Evolutionary conservation across 2,329 filamentous ascomycete genomes (phyloP).

Genomic region (Sporothrix humicola): DNA sequence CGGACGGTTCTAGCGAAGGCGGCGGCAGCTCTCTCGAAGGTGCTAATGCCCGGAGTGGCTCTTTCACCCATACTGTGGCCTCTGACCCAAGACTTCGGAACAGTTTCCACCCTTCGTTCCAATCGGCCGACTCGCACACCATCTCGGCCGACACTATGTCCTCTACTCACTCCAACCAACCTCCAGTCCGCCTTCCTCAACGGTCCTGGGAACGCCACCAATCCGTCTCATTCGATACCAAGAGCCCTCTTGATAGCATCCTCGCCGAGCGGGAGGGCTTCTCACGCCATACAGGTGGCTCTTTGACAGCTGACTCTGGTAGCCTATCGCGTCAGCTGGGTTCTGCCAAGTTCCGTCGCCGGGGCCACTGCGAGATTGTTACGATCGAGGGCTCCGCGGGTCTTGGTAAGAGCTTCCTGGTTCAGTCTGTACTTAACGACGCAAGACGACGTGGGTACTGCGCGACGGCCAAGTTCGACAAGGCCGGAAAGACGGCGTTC

Average conservation of each 20-base stretch:
- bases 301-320: slow-evolving; percentile 51
- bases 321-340: slow-evolving; percentile 62
- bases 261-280: slow-evolving; percentile 51
- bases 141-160: slow-evolving; percentile 57
- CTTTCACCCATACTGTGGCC: slow-evolving; percentile 54
- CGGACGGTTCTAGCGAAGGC: slow-evolving; percentile 64
- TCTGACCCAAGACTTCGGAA: slow-evolving; percentile 51
- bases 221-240: slow-evolving; percentile 57
- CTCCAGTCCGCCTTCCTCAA: slow-evolving; percentile 46
- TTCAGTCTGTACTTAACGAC: slow-evolving; percentile 67
- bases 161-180: slow-evolving; percentile 51
- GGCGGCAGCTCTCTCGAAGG: slow-evolving; percentile 61
- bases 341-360: slow-evolving; percentile 63
- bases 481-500: slow-evolving; percentile 64
- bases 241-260: slow-evolving; percentile 54
- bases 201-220: slow-evolving; percentile 60
- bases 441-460: slow-evolving; percentile 67
- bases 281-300: slow-evolving; percentile 47
- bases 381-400: slow-evolving; percentile 66
- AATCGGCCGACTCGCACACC: slow-evolving; percentile 53
- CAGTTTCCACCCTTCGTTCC: slow-evolving; percentile 50
- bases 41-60: slow-evolving; percentile 55
- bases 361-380: slow-evolving; percentile 68
- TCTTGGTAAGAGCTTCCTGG: slow-evolving; percentile 68
- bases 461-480: slow-evolving; percentile 70